Conservation (phyloP, 768 basidiomycete genomes). For the Lactifluus piperatus region DNA sequence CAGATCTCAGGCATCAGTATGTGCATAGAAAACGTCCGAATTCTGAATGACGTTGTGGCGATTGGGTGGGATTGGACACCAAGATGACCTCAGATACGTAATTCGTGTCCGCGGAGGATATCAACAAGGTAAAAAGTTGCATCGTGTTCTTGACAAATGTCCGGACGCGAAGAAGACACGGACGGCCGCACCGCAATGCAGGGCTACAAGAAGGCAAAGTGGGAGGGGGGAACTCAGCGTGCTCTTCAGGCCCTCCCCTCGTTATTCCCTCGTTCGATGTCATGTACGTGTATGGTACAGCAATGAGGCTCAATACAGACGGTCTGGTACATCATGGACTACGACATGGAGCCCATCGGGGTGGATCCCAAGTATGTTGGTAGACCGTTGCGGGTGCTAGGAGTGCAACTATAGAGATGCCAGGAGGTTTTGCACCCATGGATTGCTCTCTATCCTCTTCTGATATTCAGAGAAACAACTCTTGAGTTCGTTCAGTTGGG, state of each 20-base stretch:
- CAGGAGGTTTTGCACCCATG: slow-evolving; percentile 66
- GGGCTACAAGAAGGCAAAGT: not conserved
- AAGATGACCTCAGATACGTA: not conserved
- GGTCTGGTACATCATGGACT: not conserved
- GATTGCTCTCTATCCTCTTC: slow-evolving; percentile 64
- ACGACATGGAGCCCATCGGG: not conserved
- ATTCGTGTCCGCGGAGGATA: not conserved
- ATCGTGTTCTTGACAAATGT: not conserved
- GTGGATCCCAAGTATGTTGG: not conserved
- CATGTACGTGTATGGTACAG: not conserved
- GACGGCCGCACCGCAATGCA: not conserved
- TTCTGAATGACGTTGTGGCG: no score
- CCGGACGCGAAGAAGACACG: not conserved
- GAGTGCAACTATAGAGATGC: slow-evolving; percentile 27
- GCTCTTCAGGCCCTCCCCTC: not conserved
- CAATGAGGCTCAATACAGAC: not conserved
- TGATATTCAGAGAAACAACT: slow-evolving; percentile 56
- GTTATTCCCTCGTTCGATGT: no score
- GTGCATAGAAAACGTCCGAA: no score
- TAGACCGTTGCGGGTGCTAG: not conserved
- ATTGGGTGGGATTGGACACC: not conserved
- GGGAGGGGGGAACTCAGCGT: not conserved
- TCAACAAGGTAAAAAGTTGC: not conserved
- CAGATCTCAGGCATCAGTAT: no score
- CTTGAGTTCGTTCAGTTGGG: slow-evolving; percentile 41